These are phyloP conservation scores for Stephania japonica DNA, from an alignment of 164 flowering plant species.

Conservation along the genomic window DNA sequence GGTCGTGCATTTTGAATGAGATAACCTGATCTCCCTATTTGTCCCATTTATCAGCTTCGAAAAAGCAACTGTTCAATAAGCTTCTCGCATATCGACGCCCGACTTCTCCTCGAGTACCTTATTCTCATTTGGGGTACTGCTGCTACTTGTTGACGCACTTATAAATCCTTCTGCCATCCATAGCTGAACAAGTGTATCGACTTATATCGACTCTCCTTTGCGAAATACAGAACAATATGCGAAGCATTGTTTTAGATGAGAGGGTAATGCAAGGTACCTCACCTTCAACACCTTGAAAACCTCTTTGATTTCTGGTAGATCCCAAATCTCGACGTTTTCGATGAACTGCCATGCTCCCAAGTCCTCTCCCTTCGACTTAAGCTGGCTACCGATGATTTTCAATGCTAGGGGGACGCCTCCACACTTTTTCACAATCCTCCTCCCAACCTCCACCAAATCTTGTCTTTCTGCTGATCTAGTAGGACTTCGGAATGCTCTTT, in stretches of 20 bases:
- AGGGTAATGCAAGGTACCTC: neutral
- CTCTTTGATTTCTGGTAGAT: neutral
- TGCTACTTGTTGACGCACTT: neutral
- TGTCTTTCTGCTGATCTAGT: neutral
- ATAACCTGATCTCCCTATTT: neutral
- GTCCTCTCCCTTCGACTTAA: neutral
- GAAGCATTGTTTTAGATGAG: neutral
- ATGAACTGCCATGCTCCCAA: neutral
- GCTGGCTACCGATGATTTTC: neutral
- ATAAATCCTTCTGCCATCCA: conserved; percentile 3
- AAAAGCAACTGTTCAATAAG: conserved; percentile 11
- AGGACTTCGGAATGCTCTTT: neutral
- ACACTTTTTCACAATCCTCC: neutral
- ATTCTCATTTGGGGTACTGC: too few relatives aligned
- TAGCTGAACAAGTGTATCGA: neutral
- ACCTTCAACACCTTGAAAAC: neutral
- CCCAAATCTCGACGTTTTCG: neutral
- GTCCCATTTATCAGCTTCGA: neutral
- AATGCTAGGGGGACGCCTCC: neutral
- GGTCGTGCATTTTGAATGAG: conserved; percentile 15
- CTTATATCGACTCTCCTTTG: neutral
- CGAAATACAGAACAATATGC: neutral
- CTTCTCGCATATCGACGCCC: conserved; percentile 6
- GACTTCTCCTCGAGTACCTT: conserved; percentile 2
- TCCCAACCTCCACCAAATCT: neutral